Evolutionary conservation across 73 alveolate genomes (phyloP).

Genomic region (Diophrys appendiculata): DNA sequence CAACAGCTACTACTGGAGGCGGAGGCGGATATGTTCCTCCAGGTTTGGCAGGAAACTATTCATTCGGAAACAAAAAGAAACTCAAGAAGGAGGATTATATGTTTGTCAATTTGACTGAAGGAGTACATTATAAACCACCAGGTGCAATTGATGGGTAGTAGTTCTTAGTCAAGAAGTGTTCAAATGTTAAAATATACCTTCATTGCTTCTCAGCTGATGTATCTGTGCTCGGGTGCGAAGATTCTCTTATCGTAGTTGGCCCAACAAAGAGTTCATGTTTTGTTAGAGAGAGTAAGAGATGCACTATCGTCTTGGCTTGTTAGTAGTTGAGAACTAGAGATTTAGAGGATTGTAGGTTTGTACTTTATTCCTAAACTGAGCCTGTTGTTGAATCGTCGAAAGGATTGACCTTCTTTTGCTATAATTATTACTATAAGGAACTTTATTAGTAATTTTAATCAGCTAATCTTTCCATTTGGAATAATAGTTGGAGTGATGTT

Average conservation of each 20-base stretch:
- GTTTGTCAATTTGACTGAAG: constrained; percentile 2
- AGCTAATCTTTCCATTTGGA: constrained; percentile 39
- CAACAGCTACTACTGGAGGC: too few species aligned
- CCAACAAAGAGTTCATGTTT: constrained; percentile 51
- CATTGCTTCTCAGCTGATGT: constrained; percentile 39
- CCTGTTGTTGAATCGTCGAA: constrained; percentile 53
- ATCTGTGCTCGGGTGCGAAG: constrained; percentile 17
- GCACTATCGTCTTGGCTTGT: constrained; percentile 46
- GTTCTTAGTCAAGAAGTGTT: constrained; percentile 28
- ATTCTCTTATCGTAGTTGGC: constrained; percentile 57
- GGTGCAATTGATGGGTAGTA: constrained; percentile 37
- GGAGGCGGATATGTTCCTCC: constrained; percentile 1
- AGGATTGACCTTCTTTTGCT: constrained; percentile 38
- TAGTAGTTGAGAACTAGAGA: constrained; percentile 59
- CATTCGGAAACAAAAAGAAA: background rate
- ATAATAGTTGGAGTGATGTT: constrained; percentile 56
- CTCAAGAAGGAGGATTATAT: background rate
- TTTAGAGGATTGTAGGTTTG: constrained; percentile 38
- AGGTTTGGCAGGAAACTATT: background rate
- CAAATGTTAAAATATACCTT: constrained; percentile 32
- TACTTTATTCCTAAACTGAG: constrained; percentile 57
- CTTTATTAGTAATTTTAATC: constrained; percentile 25
- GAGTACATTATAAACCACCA: constrained; percentile 8
- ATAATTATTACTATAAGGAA: constrained; percentile 39
- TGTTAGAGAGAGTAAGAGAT: constrained; percentile 34